Base-by-base conservation (phyloP, 805 yeast species). In the Candida anglica region DNA sequence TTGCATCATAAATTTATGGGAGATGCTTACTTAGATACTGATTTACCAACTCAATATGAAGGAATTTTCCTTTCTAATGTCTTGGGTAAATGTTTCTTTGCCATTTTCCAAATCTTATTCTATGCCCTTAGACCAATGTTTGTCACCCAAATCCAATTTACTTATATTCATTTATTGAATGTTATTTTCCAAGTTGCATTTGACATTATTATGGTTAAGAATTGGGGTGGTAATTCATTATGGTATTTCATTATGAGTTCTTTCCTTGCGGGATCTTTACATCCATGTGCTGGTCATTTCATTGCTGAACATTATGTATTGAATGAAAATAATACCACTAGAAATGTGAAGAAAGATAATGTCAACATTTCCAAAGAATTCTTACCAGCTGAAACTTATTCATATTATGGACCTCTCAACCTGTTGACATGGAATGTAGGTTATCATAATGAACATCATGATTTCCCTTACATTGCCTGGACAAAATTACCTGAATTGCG, bases 381-480 rank as follows among this genome's bases (percentile, higher is more conserved):
- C 18, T 44, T 61, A 17, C 89, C 91, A 0, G 63, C 75, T 6
- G 97, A 88, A 53, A 88, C 97, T 0, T 88, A 80, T 52, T 83
- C 94, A 6, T 88, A 88, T 60, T 88, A 88, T 49, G 97, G 97
- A 0, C 60, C 76, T 17, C 68, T 88, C 44, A 88, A 88, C 52
- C 39, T 70, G 25, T 61, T 89, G 43, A 86, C 93, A 1, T 88
- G 95, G 91, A 88, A 88, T 48, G 96, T 87, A 6, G 97, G 97
- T 2, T 78, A 86, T 53, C 97, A 88, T 58, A 87, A 85, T 50
- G 97, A 88, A 58, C 97, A 88, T 58, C 97, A 88, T 53, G 97
- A 88, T 61, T 88, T 88, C 69, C 97, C 97, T 1, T 88, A 80
- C 54, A 73, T 88, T 47, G 91, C 96, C 1, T 88, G 97, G 97